Evolutionary conservation across 805 yeast genomes (phyloP).

Genomic region (Pichia cephalocereana): DNA sequence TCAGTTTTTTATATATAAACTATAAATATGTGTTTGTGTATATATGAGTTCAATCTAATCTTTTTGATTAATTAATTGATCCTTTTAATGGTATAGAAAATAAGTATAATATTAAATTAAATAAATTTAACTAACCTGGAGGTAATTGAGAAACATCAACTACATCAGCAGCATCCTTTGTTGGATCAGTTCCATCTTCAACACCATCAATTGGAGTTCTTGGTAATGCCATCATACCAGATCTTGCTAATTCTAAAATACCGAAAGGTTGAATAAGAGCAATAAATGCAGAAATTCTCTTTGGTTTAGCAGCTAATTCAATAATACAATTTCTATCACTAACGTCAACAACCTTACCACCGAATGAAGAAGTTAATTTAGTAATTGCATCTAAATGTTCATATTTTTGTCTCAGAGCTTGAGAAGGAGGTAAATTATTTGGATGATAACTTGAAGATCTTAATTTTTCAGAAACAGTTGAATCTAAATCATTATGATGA

Average conservation of each 20-base stretch:
- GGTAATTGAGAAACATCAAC: conserved; percentile 89
- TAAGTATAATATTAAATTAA: background rate
- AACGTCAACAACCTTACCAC: conserved; percentile 88
- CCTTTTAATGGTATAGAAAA: background rate
- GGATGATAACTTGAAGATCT: conserved; percentile 63
- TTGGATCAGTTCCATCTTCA: conserved; percentile 40
- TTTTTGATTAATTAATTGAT: background rate
- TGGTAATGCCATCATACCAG: conserved; percentile 98
- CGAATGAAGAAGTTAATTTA: conserved; percentile 74
- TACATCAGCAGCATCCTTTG: conserved; percentile 51
- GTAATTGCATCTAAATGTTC: conserved; percentile 79
- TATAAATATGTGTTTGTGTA: background rate
- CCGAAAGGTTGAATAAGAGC: conserved; percentile 93
- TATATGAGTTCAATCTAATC: background rate
- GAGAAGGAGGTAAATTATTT: conserved; percentile 78
- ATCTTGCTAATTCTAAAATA: conserved; percentile 88
- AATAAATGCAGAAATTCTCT: conserved; percentile 77
- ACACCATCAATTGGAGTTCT: conserved; percentile 74
- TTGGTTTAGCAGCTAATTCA: conserved; percentile 90
- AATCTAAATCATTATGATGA: conserved; percentile 55
- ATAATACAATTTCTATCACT: conserved; percentile 90
- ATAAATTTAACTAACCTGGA: conserved; percentile 57
- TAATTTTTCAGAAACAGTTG: conserved; percentile 34
- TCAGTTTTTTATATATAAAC: background rate
- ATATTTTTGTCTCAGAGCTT: conserved; percentile 90